Base-by-base conservation (phyloP, 768 basidiomycete species). In the Chalciporus sphaerocephalus region DNA sequence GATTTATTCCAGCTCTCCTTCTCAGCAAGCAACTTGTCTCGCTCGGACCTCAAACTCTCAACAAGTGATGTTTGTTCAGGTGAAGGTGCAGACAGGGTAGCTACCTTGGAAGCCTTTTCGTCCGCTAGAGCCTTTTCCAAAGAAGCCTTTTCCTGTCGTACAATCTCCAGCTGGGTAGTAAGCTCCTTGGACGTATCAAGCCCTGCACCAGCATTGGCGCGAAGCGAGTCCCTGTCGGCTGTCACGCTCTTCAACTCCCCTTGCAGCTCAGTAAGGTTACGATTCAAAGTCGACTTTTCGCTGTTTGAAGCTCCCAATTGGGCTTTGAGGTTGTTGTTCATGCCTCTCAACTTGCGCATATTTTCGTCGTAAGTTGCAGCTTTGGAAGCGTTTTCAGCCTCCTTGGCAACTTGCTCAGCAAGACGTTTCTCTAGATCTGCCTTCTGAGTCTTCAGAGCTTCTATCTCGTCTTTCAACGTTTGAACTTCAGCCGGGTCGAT, bases 401-500 rank as follows among this genome's bases (percentile, higher is more conserved):
- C 50, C 42, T 64, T 61, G 6, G 67, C 64, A 30, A 66, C 64
- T 4, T 61, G 61, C 20, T 65, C 63, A 12, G 56, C 51, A 15
- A 58, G 42, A 12, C 55, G 50, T 22, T 65, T 67, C 41, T 69
- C 61, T 23, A 51, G 35, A 13, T 70, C 70, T 6, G 66, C 61
- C 22, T 69, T 71, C 52, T 76, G 62, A 1, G 66, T 44, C 53
- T 80, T 79, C 43, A 86, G 51, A 13, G 53, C 62, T 42, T 78
- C 75, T 8, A 87, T 76, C 58, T 91, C 83, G 18, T 86, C 85
- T 63, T 83, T 87, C 43, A 93, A 73, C 6, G 76, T 73, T 57
- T 91, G 87, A 28, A 92, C 71, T 57, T 93, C 91, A 2, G 85
- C 80, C 15, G 91, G 90, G 60, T 92, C 91, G 53, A 89, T 85